phyloP scores from a whole-genome alignment of 2,329 filamentous ascomycete genomes.

The Colletotrichum phormii region DNA sequence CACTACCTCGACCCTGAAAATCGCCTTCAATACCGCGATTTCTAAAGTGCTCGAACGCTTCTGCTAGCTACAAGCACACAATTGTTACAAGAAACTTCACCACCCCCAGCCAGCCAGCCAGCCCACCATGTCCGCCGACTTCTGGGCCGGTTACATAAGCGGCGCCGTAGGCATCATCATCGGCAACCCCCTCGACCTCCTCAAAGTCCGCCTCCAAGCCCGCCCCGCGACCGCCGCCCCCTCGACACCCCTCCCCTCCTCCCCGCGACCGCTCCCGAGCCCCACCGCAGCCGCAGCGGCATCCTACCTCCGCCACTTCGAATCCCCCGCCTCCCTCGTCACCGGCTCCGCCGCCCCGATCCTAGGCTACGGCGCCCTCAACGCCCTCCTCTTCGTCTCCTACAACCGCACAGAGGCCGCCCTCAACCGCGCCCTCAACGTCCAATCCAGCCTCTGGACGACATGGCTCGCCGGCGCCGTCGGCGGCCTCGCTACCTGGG shows the following conservation, averaged over 20 bases:
- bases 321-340: conserved; percentile 54
- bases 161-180: conserved; percentile 77
- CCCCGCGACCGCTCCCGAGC: conserved; percentile 1
- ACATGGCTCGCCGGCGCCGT: conserved; percentile 84
- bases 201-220: conserved; percentile 87
- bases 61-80: no score
- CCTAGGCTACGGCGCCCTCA: conserved; percentile 89
- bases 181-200: conserved; percentile 45
- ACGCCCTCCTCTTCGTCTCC: conserved; percentile 88
- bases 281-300: conserved; percentile 35
- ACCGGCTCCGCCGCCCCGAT: conserved; percentile 86
- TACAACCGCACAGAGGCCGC: conserved; percentile 86
- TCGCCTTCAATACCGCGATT: conserved; percentile 17
- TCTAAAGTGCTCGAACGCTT: not conserved
- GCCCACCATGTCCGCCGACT: conserved; percentile 81
- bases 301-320: conserved; percentile 47
- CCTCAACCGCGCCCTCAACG: conserved; percentile 57
- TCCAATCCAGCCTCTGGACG: conserved; percentile 66
- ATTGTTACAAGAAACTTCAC: no score
- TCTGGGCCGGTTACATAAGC: conserved; percentile 92
- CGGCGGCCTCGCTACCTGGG: conserved; percentile 86
- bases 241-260: conserved; percentile 10
- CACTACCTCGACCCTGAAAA: conserved; percentile 34
- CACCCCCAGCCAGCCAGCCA: not conserved
- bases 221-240: conserved; percentile 18